Evolutionary conservation across 108 stramenopile species (phyloP), one percentile per base, ranked within the genome.

Genomic region (Chaetoceros muelleri): DNA sequence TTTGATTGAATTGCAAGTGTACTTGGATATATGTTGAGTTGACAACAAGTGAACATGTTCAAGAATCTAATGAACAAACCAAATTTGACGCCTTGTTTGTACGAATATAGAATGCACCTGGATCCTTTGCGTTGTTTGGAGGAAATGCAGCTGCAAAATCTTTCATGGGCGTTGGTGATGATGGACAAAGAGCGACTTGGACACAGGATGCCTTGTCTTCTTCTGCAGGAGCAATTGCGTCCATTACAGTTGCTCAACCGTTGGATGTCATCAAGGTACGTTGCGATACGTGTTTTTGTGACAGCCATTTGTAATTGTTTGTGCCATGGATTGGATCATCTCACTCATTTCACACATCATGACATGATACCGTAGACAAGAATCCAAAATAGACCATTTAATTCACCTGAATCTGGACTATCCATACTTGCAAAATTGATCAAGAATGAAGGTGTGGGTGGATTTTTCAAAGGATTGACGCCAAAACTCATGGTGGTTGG

Each of bases 401-500:
- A 87, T 49, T 78, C 79, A 16, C 82, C 79, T 3, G 79, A 82
- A 52, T 71, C 74, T 21, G 86, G 86, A 30, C 34, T 66, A 57
- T 52, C 73, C 23, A 81, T 87, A 31, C 57, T 87, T 47, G 65
- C 57, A 24, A 63, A 82, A 24, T 58, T 84, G 53, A 68, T 87
- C 24, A 53, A 73, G 25, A 79, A 82, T 18, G 86, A 87, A 64
- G 86, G 86, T 16, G 28, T 62, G 25, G 58, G 67, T 28, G 83
- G 75, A 28, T 69, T 87, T 52, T 87, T 87, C 67, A 87, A 87
- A 60, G 86, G 86, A 10, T 61, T 87, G 28, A 72, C 76, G 25
- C 86, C 86, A 18, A 87, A 87, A 74, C 60, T 87, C 1, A 21
- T 84, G 24, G 83, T 87, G 19, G 82, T 87, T 18, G 86, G 86